Conservation (phyloP, 164 flowering plant species). For the Sedum album region DNA sequence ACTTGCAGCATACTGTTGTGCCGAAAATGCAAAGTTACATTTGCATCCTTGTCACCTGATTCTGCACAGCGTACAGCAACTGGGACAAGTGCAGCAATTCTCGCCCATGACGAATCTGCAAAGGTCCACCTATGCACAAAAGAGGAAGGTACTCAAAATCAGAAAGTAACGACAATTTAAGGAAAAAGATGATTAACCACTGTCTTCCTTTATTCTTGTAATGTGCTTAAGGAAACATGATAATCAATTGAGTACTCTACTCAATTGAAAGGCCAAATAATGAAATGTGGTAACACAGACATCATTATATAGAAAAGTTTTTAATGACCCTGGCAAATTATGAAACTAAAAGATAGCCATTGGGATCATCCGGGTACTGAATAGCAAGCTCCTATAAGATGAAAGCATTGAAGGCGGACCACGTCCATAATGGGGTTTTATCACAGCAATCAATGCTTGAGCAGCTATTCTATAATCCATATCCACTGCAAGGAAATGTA, state of each 20-base stretch:
- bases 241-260: too few species aligned
- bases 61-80: neutral
- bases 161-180: too few species aligned
- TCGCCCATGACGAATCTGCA: neutral
- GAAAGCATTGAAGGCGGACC: slow-evolving; percentile 78
- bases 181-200: too few species aligned
- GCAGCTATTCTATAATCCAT: slow-evolving; percentile 97
- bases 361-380: slow-evolving; percentile 80
- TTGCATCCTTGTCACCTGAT: slow-evolving; percentile 74
- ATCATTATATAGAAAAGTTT: neutral
- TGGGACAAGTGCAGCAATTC: neutral
- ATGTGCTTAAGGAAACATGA: too few species aligned
- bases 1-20: slow-evolving; percentile 65
- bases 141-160: neutral
- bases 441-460: slow-evolving; percentile 73
- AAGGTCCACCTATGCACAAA: neutral
- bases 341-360: slow-evolving; percentile 50
- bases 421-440: slow-evolving; percentile 89
- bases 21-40: slow-evolving; percentile 58
- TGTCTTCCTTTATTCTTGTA: too few species aligned
- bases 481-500: slow-evolving; percentile 50
- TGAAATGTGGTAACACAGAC: too few species aligned
- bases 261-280: too few species aligned
- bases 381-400: slow-evolving; percentile 38
- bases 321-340: too few species aligned